Evolutionary conservation across 768 basidiomycete genomes (phyloP), one percentile per base, ranked within the genome.

Genomic region (Boletus subcaerulescens): DNA sequence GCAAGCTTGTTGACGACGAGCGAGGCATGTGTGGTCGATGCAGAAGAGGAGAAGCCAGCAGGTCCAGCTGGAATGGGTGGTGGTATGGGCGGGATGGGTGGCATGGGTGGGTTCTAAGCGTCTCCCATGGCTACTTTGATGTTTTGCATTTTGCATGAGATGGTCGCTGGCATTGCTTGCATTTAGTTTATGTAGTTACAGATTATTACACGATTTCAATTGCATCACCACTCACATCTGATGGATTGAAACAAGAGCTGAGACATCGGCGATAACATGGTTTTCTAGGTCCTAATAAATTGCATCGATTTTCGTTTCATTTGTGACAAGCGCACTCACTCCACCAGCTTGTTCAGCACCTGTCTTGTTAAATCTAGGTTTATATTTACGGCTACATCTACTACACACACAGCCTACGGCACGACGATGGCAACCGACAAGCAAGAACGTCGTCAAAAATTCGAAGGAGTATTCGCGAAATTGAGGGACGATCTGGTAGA

Each of bases 1-100:
- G 93, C 95, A 4, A 89, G 86, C 58, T 75, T 98, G 71, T 76
- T 98, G 73, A 93, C 93, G 45, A 98, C 95, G 48, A 91, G 87
- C 62, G 95, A 98, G 77, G 87, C 84, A 40, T 90, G 91, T 69
- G 82, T 98, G 39, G 94, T 98, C 22, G 93, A 98, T 47, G 91
- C 87, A 14, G 88, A 90, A 60, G 93, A 97, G 67, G 83, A 89
- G 60, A 80, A 88, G 47, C 76, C 84, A 52, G 74, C 79, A 5
- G 76, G 69, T 31, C 70, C 71, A 66, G 81, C 79, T n/a, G 76
- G 76, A 0, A 82, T 83, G 80, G 26, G 26, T 29, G 80, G 80
- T 1, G 84, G 82, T 8, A 85, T 83, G 79, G 80, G 80, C 5
- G 83, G 82, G 5, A 81, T 81, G 79, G 74, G 74, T 17, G 76